A percentile compares a stretch with the other conserved stretches of the same genome.
phyloP scores from a whole-genome alignment of 768 basidiomycete species.

The Tricholoma terreum region DNA sequence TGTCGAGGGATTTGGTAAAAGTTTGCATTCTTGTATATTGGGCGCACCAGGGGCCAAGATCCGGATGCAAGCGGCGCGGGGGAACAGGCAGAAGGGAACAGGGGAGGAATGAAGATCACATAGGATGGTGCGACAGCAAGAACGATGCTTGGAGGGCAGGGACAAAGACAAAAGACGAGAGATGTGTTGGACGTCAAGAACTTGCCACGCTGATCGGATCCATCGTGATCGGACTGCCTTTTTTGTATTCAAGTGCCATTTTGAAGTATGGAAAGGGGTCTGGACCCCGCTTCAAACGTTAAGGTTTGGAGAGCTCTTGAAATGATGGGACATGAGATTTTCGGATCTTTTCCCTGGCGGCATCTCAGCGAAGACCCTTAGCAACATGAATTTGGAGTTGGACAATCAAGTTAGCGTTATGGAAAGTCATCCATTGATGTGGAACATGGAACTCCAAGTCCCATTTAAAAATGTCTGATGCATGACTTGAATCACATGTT shows the following conservation, averaged over 20 bases:
- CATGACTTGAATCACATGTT: too few species aligned
- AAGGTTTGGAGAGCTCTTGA: not conserved
- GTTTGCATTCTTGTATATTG: not conserved
- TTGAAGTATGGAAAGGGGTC: not conserved
- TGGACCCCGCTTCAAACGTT: not conserved
- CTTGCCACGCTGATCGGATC: too few species aligned
- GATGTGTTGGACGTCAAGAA: not conserved
- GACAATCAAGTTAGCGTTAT: too few species aligned
- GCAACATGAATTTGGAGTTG: too few species aligned
- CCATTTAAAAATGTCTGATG: too few species aligned
- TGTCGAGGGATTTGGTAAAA: not conserved
- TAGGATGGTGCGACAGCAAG: not conserved
- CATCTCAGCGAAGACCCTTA: not conserved
- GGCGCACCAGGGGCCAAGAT: not conserved
- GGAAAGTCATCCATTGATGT: too few species aligned
- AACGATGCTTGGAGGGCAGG: not conserved
- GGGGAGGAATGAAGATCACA: not conserved
- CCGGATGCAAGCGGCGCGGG: not conserved
- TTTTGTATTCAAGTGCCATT: too few species aligned
- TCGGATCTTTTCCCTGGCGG: not conserved
- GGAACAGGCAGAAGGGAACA: not conserved
- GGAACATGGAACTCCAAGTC: too few species aligned
- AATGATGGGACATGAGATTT: not conserved
- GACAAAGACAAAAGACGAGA: not conserved
- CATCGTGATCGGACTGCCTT: not conserved